Base-by-base conservation (phyloP, 805 yeast genomes). In the Pichia thaimueangensis region DNA sequence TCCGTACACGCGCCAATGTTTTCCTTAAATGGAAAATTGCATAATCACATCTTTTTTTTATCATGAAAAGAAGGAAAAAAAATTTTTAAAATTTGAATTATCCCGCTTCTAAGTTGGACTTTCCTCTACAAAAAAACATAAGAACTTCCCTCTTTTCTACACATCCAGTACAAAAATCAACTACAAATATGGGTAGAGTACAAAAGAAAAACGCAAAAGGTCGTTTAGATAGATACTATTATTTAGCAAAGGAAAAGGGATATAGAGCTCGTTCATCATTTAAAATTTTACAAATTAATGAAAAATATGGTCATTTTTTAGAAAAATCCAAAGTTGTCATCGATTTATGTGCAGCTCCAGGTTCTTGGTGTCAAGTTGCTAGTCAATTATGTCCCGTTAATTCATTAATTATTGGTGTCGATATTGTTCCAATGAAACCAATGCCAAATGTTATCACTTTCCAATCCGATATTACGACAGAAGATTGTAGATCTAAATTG, bases 321-420 rank as follows among this genome's bases (percentile, higher is more conserved):
- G 96, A 89, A 55, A 85, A 86, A 59, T 86, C 96, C 16, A 93
- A 87, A 63, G 97, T 93, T 33, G 96, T 93, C 34, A 86, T 93
- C 40, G 98, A 93, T 74, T 72, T 93, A 55, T 93, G 98, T 81
- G 97, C 97, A 41, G 98, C 98, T 10, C 97, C 97, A 32, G 98
- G 98, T 44, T 87, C 97, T 4, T 93, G 98, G 98, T 93, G 98
- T 74, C 98, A 93, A 69, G 97, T 93, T 34, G 98, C 98, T 1
- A 80, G 95, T 1, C 85, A 88, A 47, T 65, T 87, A 41, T 88
- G 97, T 67, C 97, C 98, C 2, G 71, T 88, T 1, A 87, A 88
- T 63, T 86, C 97, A 0, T 73, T 93, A 52, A 93, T 93, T 57
- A 87, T 93, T 42, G 98, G 98, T 64, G 98, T 93, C n/a, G 98